Evolutionary conservation across 176 grass and related monocot genomes (phyloP), one percentile per base, ranked within the genome.

Genomic region (Aegilops tauschii): DNA sequence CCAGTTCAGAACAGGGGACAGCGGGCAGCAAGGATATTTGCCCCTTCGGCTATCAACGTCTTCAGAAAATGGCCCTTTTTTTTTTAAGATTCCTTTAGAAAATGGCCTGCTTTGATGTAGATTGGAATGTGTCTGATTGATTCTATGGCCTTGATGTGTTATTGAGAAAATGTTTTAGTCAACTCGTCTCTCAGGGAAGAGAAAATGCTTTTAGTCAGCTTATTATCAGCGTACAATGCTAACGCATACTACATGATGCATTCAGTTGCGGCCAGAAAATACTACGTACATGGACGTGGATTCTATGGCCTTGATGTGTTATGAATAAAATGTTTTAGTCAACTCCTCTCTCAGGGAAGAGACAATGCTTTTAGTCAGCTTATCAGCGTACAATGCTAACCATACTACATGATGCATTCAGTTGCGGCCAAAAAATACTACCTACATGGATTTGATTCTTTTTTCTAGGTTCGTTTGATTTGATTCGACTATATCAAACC

Each of bases 311-410:
- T 29, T 49, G 8, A 8, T 66, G 32, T 82, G 39, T 56, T 2
- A 14, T 37, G 29, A 1, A 30, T 11, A 73, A 64, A 13, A 6
- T 29, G 30, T 62, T 35, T 32, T 23, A 56, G 82, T 89, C 40
- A 75, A 42, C 67, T 58, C 50, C 25, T 9, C 10, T 10, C 8
- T 21, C 13, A 35, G 45, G 70, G 31, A 11, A 79, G 9, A 50
- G 2, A 34, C 16, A 36, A 74, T 11, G 25, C 12, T n/a, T 73
- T 80, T 85, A 56, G 69, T 81, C 77, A 85, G 39, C 59, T 65
- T 54, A 84, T 65, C 12, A 84, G 69, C 13, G 28, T 42, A 65
- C 69, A 65, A 54, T 58, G 29, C 59, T 27, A 61, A 18, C 32
- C 14, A 54, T 45, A 10, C 36, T 85, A 8, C 7, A 40, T 21